A percentile compares a stretch with the other conserved stretches of the same genome.
phyloP scores from a whole-genome alignment of 805 yeast species.

The Pichia ethanolica region DNA sequence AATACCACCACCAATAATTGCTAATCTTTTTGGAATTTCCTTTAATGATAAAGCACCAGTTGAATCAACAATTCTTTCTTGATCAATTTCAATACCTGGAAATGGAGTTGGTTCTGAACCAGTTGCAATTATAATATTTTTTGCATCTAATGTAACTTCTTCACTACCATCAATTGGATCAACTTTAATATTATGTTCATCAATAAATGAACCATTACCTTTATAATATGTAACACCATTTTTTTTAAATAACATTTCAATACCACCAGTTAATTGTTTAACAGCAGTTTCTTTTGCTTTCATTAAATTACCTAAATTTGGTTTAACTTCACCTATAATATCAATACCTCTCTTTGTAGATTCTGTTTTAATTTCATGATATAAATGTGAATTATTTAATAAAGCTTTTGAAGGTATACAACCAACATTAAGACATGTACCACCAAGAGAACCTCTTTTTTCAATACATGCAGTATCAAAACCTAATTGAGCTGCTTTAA shows the following conservation, averaged over 20 bases:
- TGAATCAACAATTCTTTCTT: conserved; percentile 92
- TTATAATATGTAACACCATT: conserved; percentile 91
- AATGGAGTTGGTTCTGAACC: conserved; percentile 98
- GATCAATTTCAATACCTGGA: conserved; percentile 96
- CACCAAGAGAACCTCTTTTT: conserved; percentile 93
- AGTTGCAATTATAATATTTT: conserved; percentile 90
- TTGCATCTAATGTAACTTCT: conserved; percentile 65
- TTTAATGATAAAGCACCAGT: conserved; percentile 83
- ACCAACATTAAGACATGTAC: conserved; percentile 97
- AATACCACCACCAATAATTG: conserved; percentile 98
- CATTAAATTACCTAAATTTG: conserved; percentile 76
- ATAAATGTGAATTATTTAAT: conserved; percentile 88
- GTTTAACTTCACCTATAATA: conserved; percentile 55
- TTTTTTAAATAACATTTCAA: conserved; percentile 91
- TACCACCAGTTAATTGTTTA: conserved; percentile 83
- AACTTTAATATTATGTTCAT: conserved; percentile 71
- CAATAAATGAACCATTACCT: conserved; percentile 84
- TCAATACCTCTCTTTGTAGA: conserved; percentile 86
- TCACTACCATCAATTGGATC: conserved; percentile 83
- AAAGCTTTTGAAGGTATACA: conserved; percentile 98
- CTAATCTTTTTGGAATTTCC: conserved; percentile 87
- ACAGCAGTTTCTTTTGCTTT: conserved; percentile 91
- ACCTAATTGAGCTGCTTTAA: conserved; percentile 96
- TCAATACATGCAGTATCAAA: conserved; percentile 93
- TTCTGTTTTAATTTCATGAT: conserved; percentile 83